Conservation (phyloP, 164 flowering plant species). For the Paratinospora sagittata region DNA sequence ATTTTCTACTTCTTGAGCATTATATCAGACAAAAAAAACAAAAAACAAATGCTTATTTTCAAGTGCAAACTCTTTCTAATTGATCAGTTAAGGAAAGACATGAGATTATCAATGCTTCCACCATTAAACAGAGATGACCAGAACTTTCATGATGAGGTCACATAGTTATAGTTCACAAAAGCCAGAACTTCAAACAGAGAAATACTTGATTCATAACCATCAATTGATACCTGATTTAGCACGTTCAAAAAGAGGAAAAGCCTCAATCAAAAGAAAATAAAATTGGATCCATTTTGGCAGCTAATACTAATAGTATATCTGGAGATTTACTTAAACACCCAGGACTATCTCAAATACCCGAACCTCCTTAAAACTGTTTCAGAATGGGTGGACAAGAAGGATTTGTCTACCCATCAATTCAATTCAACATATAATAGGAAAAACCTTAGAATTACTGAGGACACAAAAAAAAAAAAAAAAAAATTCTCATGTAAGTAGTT, state of each 20-base stretch:
- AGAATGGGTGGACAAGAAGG: too few species aligned
- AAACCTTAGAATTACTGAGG: not conserved
- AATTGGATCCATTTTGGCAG: too few species aligned
- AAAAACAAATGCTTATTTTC: too few species aligned
- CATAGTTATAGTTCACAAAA: not conserved
- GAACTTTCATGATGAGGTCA: not conserved
- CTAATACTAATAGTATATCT: not conserved
- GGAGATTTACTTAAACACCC: not conserved
- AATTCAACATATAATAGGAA: not conserved
- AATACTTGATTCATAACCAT: not conserved
- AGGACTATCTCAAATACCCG: not conserved
- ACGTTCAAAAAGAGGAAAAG: not conserved
- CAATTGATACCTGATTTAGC: not conserved
- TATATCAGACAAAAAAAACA: too few species aligned
- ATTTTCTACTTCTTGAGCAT: too few species aligned
- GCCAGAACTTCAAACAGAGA: not conserved
- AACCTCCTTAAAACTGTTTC: not conserved
- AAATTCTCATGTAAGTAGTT: not conserved
- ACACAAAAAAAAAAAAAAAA: not conserved
- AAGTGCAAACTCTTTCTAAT: too few species aligned
- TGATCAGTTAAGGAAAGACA: too few species aligned
- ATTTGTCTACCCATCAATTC: not conserved
- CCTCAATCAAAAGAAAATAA: too few species aligned
- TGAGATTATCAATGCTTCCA: not conserved
- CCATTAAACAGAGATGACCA: not conserved